phyloP scores from a whole-genome alignment of 73 alveolate genomes.

The Symbiodinium pilosum region DNA sequence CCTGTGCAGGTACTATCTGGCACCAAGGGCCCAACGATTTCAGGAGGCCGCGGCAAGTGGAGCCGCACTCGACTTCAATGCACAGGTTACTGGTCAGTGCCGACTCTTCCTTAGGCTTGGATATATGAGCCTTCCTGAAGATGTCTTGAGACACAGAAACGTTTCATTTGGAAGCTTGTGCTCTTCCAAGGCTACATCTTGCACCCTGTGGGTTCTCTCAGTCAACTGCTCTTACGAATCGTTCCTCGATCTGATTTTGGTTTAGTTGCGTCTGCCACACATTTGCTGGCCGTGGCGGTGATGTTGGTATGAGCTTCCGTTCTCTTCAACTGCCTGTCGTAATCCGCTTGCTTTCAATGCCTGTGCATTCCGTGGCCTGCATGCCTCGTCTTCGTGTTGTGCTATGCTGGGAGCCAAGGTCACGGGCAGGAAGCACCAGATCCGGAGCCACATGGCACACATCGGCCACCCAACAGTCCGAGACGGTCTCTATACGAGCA shows the following conservation, averaged over 20 bases:
- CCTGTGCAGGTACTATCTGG: neutral
- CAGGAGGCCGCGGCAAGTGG: conserved; percentile 28
- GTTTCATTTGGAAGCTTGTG: too few relatives aligned
- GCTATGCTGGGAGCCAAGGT: neutral
- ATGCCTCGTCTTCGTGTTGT: too few relatives aligned
- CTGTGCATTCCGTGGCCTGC: too few relatives aligned
- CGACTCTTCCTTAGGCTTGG: too few relatives aligned
- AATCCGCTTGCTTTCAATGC: too few relatives aligned
- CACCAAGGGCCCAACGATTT: neutral
- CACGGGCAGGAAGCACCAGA: conserved; percentile 14
- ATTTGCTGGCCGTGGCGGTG: too few relatives aligned
- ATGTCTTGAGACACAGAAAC: too few relatives aligned
- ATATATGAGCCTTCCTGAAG: too few relatives aligned
- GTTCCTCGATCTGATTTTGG: neutral
- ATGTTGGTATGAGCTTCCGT: too few relatives aligned
- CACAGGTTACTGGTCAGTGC: neutral
- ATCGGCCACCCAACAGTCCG: neutral
- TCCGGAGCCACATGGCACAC: conserved; percentile 2
- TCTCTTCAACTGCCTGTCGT: too few relatives aligned
- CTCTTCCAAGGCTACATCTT: neutral
- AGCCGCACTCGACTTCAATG: neutral
- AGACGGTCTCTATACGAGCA: conserved; percentile 12
- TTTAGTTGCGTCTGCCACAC: too few relatives aligned
- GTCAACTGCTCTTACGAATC: neutral
- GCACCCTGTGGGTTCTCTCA: neutral